Evolutionary conservation across 139 green algal species (phyloP).

Genomic region (Tetradesmus obliquus): DNA sequence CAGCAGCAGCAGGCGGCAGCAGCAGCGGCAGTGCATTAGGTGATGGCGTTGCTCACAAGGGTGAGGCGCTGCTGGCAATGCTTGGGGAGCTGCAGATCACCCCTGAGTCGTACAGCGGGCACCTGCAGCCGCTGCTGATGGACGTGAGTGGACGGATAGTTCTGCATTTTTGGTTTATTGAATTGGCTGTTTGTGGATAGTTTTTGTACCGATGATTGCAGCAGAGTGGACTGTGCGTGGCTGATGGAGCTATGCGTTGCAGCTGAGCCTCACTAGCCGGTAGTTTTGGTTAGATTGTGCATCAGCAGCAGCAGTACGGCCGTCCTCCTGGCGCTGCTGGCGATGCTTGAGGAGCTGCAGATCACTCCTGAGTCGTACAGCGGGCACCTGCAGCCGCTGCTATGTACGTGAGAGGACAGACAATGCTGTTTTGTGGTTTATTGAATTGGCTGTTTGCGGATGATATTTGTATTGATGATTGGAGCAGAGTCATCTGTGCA

Average conservation of each 20-base stretch:
- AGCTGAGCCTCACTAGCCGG: no score
- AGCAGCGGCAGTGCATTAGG: slow-evolving; percentile 6
- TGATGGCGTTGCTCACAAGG: slow-evolving; percentile 25
- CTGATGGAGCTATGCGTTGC: no score
- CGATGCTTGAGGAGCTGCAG: slow-evolving; percentile 11
- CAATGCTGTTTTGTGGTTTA: no score
- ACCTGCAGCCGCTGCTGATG: slow-evolving; percentile 23
- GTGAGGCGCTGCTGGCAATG: slow-evolving; percentile 5
- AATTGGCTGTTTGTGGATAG: no score
- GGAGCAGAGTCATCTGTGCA: no score
- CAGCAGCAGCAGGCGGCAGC: neutral
- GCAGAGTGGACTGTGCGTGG: no score
- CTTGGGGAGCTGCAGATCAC: slow-evolving; percentile 35
- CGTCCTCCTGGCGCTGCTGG: neutral
- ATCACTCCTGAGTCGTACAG: slow-evolving; percentile 2
- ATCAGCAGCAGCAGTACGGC: no score
- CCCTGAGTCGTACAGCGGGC: neutral
- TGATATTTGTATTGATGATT: no score
- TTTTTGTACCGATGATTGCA: no score
- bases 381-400: slow-evolving; percentile 23
- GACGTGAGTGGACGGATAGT: neutral
- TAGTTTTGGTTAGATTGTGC: no score
- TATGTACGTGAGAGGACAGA: slow-evolving; percentile 19
- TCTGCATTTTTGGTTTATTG: no score
- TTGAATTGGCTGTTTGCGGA: no score